phyloP scores from a whole-genome alignment of 1,284 basidiomycete species.

The Clitocybe nebularis region DNA sequence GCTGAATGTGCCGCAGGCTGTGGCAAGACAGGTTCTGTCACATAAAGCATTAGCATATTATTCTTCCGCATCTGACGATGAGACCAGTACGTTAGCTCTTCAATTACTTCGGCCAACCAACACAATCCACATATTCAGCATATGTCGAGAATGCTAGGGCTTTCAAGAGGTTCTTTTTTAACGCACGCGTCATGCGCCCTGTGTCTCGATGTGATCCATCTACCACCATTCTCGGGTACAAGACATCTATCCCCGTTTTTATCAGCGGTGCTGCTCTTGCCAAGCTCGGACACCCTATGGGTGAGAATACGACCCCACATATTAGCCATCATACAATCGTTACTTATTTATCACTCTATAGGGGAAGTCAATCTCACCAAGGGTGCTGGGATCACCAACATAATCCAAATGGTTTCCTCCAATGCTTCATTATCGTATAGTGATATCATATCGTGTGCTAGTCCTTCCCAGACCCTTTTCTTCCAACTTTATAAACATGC shows the following conservation, averaged over 20 bases:
- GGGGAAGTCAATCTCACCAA: conserved; percentile 85
- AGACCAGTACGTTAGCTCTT: conserved; percentile 53
- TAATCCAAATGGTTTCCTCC: conserved; percentile 88
- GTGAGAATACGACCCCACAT: conserved; percentile 23
- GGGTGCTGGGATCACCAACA: conserved; percentile 65
- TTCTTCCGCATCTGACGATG: conserved; percentile 78
- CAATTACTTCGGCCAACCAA: conserved; percentile 10
- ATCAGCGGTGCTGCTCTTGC: conserved; percentile 86
- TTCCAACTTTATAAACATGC: conserved; percentile 88
- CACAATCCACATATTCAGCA: conserved; percentile 38
- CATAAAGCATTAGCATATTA: conserved; percentile 81
- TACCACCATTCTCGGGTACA: conserved; percentile 73
- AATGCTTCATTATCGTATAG: conserved; percentile 79
- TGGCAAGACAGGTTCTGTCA: conserved; percentile 63
- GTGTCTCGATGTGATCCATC: conserved; percentile 70
- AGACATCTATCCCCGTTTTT: conserved; percentile 78
- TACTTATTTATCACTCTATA: conserved; percentile 13
- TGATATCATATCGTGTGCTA: conserved; percentile 62
- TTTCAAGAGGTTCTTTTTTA: conserved; percentile 80
- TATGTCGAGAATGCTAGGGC: conserved; percentile 65
- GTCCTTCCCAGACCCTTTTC: conserved; percentile 68
- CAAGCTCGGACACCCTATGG: conserved; percentile 83
- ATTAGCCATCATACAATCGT: not conserved
- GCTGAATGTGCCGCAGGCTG: conserved; percentile 33
- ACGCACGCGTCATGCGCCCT: conserved; percentile 72